Percentiles rank a stretch among this genome's conserved stretches.
These are phyloP conservation scores for Hymenoscyphus fraxineus DNA, from an alignment of 2,329 filamentous ascomycete genomes.

Conservation along the genomic window DNA sequence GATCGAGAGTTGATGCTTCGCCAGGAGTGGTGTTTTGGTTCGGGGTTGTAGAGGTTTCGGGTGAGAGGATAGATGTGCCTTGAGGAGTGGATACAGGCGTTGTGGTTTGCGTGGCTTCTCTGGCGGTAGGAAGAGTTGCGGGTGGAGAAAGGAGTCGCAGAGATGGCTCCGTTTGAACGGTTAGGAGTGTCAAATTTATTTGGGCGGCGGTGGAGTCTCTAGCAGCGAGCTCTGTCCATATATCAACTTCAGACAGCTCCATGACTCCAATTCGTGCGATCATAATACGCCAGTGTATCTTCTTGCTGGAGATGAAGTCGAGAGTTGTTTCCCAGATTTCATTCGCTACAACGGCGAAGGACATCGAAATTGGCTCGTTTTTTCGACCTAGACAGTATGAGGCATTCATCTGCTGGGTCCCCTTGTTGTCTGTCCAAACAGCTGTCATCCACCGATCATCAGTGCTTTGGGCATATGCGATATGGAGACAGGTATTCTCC, in stretches of 20 bases:
- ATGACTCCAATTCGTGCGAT: conserved; percentile 69
- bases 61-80: conserved; percentile 48
- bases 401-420: conserved; percentile 67
- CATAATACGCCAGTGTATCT: conserved; percentile 73
- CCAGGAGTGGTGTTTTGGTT: conserved; percentile 26
- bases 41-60: conserved; percentile 45
- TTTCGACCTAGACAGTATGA: conserved; percentile 68
- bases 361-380: conserved; percentile 47
- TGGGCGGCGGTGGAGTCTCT: conserved; percentile 48
- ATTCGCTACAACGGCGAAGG: conserved; percentile 60
- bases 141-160: conserved; percentile 59
- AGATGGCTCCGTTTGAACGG: conserved; percentile 62
- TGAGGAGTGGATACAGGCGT: conserved; percentile 69
- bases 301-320: conserved; percentile 65
- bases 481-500: conserved; percentile 76
- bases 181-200: conserved; percentile 56
- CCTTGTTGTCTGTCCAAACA: conserved; percentile 76
- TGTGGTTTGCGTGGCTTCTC: conserved; percentile 40
- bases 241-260: conserved; percentile 60
- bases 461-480: conserved; percentile 72
- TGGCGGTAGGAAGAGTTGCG: conserved; percentile 44
- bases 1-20: conserved; percentile 38
- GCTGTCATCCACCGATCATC: conserved; percentile 76
- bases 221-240: conserved; percentile 52
- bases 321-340: conserved; percentile 78